A percentile compares a stretch with the other conserved stretches of the same genome.
phyloP scores from a whole-genome alignment of 2,329 filamentous ascomycete genomes.

The Cytospora piceicola region DNA sequence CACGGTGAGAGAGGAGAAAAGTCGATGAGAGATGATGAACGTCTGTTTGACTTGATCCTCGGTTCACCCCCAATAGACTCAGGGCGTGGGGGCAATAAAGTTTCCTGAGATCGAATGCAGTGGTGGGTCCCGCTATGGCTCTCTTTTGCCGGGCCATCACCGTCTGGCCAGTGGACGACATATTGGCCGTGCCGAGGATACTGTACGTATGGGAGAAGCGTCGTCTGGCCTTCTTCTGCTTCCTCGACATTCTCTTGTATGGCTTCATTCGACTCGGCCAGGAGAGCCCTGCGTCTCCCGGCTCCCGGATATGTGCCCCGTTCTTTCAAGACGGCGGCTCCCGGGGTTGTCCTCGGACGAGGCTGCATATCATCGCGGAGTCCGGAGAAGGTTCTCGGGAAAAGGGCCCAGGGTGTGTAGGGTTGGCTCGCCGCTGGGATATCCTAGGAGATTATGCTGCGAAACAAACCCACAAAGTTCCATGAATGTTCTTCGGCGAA shows the following conservation, averaged over 20 bases:
- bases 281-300: not conserved
- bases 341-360: conserved; percentile 7
- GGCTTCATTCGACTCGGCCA: not conserved
- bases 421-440: not conserved
- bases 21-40: conserved; percentile 15
- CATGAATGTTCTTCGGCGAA: not conserved
- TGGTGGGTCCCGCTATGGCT: conserved; percentile 15
- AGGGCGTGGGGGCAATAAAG: conserved; percentile 15
- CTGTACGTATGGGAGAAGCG: conserved; percentile 14
- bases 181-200: conserved; percentile 20
- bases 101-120: conserved; percentile 18
- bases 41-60: conserved; percentile 2
- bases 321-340: not conserved
- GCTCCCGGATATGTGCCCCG: not conserved
- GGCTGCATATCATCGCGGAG: not conserved
- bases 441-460: not conserved
- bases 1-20: conserved; percentile 12
- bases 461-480: not conserved
- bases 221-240: conserved; percentile 7
- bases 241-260: not conserved
- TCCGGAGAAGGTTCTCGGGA: not conserved
- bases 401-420: not conserved
- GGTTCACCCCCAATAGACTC: not conserved
- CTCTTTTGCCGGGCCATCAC: not conserved
- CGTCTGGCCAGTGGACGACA: not conserved